A percentile compares a stretch with the other conserved stretches of the same genome.
Conservation (phyloP, 2,329 filamentous ascomycete species). For the Penicillium sp. region DNA sequence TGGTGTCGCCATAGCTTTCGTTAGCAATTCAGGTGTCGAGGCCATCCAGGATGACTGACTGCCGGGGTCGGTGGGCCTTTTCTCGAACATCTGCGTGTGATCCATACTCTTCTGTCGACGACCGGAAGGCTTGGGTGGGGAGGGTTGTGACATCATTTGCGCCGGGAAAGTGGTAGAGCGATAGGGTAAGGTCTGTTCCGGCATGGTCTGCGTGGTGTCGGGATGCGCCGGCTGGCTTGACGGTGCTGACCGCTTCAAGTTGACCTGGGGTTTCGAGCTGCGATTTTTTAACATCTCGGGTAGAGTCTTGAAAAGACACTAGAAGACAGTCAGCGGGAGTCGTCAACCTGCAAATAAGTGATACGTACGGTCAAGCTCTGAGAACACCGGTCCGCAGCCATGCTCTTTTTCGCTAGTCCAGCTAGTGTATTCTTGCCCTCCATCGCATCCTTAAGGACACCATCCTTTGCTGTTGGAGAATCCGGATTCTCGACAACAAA, state of each 20-base stretch:
- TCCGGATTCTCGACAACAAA: slow-evolving; percentile 61
- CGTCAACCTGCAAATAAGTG: neutral
- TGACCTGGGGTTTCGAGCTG: slow-evolving; percentile 42
- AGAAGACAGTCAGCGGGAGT: neutral
- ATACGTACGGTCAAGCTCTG: slow-evolving; percentile 64
- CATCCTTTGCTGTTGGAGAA: slow-evolving; percentile 58
- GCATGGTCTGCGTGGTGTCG: slow-evolving; percentile 13
- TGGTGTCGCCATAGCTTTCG: slow-evolving; percentile 30
- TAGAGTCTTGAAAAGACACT: slow-evolving; percentile 78
- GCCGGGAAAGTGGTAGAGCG: slow-evolving; percentile 40
- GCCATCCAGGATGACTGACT: slow-evolving; percentile 25
- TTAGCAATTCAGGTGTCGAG: slow-evolving; percentile 24
- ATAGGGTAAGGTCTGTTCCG: slow-evolving; percentile 24
- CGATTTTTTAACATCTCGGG: slow-evolving; percentile 63
- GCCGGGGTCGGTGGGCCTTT: slow-evolving; percentile 16
- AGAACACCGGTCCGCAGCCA: slow-evolving; percentile 83
- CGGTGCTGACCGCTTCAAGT: slow-evolving; percentile 46
- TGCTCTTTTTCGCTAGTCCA: slow-evolving; percentile 71
- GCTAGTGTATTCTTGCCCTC: slow-evolving; percentile 78
- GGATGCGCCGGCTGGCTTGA: slow-evolving; percentile 18
- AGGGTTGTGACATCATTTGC: slow-evolving; percentile 26
- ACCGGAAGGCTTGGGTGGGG: slow-evolving; percentile 18
- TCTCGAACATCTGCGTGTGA: slow-evolving; percentile 20
- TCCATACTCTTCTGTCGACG: slow-evolving; percentile 31
- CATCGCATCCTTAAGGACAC: slow-evolving; percentile 72